These are phyloP conservation scores for Thermomucor indicae-seudaticae DNA, from an alignment of 371 early-diverging fungal species.

Conservation along the genomic window DNA sequence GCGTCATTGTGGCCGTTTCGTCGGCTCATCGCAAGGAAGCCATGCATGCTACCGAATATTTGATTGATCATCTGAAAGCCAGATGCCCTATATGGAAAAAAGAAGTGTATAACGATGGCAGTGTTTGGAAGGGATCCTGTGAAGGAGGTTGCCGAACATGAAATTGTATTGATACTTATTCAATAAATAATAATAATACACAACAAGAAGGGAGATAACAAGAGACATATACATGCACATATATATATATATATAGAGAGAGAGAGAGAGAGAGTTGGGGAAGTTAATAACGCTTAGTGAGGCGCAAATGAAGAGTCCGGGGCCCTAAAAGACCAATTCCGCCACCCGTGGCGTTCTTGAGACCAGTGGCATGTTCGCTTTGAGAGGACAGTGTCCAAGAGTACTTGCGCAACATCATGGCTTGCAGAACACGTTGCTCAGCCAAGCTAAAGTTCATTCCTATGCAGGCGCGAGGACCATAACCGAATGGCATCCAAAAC, in stretches of 20 bases:
- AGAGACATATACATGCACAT: too few relatives aligned
- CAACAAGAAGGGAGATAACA: too few relatives aligned
- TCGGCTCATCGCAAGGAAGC: conserved; percentile 77
- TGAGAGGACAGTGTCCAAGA: conserved; percentile 12
- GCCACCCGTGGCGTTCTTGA: conserved; percentile 18
- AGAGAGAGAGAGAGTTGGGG: too few relatives aligned
- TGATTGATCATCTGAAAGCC: conserved; percentile 82
- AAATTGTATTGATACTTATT: too few relatives aligned
- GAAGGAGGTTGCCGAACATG: too few relatives aligned
- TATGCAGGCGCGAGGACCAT: conserved; percentile 28
- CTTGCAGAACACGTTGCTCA: conserved; percentile 18
- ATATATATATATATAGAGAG: too few relatives aligned
- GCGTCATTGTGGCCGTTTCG: conserved; percentile 78
- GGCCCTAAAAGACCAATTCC: conserved; percentile 28
- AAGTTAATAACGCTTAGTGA: conserved; percentile 20
- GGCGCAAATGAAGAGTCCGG: conserved; percentile 10
- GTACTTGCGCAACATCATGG: conserved; percentile 17
- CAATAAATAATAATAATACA: too few relatives aligned
- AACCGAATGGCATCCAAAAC: conserved; percentile 33
- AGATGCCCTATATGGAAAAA: conserved; percentile 90
- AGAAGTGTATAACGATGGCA: conserved; percentile 79
- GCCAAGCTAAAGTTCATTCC: conserved; percentile 36
- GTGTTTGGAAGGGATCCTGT: conserved; percentile 67
- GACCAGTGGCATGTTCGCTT: conserved; percentile 19
- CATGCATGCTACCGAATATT: conserved; percentile 68